A percentile compares a stretch with the other conserved stretches of the same genome.
Evolutionary conservation across 345 rosid species (phyloP).

Genomic region (Populus pruinosa): DNA sequence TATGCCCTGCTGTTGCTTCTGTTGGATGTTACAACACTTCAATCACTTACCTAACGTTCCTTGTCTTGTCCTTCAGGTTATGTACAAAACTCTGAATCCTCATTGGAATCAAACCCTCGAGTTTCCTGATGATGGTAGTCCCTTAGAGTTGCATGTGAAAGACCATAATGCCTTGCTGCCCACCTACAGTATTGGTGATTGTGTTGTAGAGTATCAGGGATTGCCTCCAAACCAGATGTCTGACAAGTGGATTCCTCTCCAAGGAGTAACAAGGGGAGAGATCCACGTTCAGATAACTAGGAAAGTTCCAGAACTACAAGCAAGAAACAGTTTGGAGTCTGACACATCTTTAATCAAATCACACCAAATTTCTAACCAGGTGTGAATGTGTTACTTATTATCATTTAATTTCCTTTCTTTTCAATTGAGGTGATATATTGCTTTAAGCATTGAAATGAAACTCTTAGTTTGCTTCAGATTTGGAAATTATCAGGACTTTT

Average conservation of each 20-base stretch:
- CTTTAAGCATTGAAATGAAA: not conserved
- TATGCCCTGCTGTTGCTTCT: not conserved
- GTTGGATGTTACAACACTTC: not conserved
- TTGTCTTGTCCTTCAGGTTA: conserved; percentile 47
- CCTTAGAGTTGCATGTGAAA: conserved; percentile 71
- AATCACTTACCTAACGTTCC: not conserved
- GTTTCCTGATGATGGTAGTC: conserved; percentile 81
- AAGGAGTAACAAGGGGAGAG: conserved; percentile 88
- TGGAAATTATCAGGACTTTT: not conserved
- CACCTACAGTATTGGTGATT: conserved; percentile 74
- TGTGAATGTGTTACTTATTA: conserved; percentile 12
- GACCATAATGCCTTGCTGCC: conserved; percentile 86
- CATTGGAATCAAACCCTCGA: conserved; percentile 88
- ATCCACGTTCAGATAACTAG: conserved; percentile 71
- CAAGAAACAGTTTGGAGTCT: conserved; percentile 48
- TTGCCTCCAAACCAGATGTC: conserved; percentile 72
- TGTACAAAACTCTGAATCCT: conserved; percentile 71
- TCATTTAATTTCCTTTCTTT: not conserved
- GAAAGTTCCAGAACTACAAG: conserved; percentile 56
- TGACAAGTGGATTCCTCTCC: conserved; percentile 98
- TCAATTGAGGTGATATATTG: not conserved
- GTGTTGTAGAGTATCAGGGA: conserved; percentile 81
- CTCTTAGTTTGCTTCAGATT: not conserved
- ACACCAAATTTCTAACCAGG: conserved; percentile 47
- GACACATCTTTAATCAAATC: conserved; percentile 62